Evolutionary conservation across 129 eudicot genomes (phyloP).

Genomic region (Centrapalus pauciflorus): DNA sequence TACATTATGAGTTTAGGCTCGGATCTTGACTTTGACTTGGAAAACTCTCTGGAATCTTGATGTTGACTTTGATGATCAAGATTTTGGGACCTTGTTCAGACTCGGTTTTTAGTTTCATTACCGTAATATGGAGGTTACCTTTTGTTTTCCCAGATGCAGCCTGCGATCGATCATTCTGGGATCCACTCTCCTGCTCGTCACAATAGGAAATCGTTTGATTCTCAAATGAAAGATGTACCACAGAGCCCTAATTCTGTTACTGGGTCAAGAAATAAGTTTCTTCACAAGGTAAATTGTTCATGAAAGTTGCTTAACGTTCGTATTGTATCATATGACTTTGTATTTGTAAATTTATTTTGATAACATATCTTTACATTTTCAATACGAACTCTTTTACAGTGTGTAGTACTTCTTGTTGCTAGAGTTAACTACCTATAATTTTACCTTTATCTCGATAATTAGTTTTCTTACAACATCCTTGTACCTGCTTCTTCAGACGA

Average conservation of each 20-base stretch:
- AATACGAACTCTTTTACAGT: too few relatives aligned
- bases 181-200: slow-evolving; percentile 46
- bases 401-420: too few relatives aligned
- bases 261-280: slow-evolving; percentile 52
- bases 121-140: neutral
- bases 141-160: slow-evolving; percentile 31
- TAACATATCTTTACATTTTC: too few relatives aligned
- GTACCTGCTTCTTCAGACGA: too few relatives aligned
- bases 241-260: slow-evolving; percentile 62
- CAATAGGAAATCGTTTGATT: slow-evolving; percentile 34
- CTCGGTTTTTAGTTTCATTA: neutral
- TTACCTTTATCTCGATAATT: too few relatives aligned
- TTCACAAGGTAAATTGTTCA: slow-evolving; percentile 45
- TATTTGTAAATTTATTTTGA: too few relatives aligned
- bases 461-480: too few relatives aligned
- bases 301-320: neutral
- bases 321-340: too few relatives aligned
- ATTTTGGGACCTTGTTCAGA: neutral
- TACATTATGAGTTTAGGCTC: neutral
- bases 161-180: slow-evolving; percentile 43
- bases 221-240: slow-evolving; percentile 44
- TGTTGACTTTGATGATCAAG: slow-evolving; percentile 14
- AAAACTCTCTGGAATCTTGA: neutral
- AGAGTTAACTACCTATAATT: too few relatives aligned
- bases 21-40: slow-evolving; percentile 9